A percentile compares a stretch with the other conserved stretches of the same genome.
Conservation (phyloP, 257 asterid genomes). For the Avicennia marina region DNA sequence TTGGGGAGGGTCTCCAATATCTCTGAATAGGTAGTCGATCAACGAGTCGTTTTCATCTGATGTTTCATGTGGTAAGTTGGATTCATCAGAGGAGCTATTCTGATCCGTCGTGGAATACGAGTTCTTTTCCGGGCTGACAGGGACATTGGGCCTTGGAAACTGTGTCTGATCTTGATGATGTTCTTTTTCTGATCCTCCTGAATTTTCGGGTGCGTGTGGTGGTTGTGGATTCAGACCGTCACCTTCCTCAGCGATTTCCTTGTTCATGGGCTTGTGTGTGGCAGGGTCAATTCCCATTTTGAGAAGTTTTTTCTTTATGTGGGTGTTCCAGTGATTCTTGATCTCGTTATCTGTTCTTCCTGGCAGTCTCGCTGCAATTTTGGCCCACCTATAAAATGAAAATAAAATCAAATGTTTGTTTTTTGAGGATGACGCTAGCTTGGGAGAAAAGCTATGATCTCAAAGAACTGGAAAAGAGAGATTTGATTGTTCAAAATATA, state of each 20-base stretch:
- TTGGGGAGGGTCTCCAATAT: constrained; percentile 23
- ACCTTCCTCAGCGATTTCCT: constrained; percentile 22
- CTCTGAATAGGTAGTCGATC: constrained; percentile 41
- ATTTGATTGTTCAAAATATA: no score
- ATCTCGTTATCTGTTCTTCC: constrained; percentile 95
- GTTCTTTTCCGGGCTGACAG: constrained; percentile 19
- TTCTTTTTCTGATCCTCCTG: constrained; percentile 1
- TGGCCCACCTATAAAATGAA: constrained; percentile 84
- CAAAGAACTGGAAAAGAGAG: no score
- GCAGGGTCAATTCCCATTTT: constrained; percentile 91
- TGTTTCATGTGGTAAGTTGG: no score
- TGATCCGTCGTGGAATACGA: constrained; percentile 45
- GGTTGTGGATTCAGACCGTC: not conserved
- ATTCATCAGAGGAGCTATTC: constrained; percentile 52
- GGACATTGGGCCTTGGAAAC: constrained; percentile 11
- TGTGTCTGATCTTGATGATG: not conserved
- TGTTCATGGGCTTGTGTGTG: constrained; percentile 64
- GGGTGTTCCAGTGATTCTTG: constrained; percentile 95
- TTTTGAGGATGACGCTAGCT: no score
- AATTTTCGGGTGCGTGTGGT: not conserved
- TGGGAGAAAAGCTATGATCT: no score
- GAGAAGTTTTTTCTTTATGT: constrained; percentile 82
- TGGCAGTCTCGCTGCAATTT: constrained; percentile 80
- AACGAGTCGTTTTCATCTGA: constrained; percentile 42
- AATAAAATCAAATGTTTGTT: no score